phyloP scores from a whole-genome alignment of 202 grass and related monocot genomes.

The Zoysia matrella region DNA sequence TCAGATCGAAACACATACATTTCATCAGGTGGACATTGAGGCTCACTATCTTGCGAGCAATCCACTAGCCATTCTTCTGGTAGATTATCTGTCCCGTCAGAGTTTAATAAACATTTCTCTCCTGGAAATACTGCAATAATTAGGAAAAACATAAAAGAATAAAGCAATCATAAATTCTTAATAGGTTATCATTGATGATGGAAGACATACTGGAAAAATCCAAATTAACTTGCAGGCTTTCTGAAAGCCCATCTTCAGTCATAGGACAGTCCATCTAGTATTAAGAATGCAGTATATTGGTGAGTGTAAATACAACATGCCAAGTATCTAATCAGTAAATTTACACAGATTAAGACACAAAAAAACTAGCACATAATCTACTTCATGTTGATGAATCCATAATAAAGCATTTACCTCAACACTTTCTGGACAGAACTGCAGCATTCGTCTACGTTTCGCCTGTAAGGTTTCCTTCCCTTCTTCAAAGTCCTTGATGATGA shows the following conservation, averaged over 20 bases:
- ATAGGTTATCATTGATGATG: conserved; percentile 21
- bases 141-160: conserved; percentile 36
- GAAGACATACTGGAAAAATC: conserved; percentile 61
- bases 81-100: conserved; percentile 65
- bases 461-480: conserved; percentile 83
- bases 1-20: conserved; percentile 46
- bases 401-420: conserved; percentile 45
- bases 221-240: conserved; percentile 64
- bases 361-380: not conserved
- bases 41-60: conserved; percentile 67
- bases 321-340: not conserved
- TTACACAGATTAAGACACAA: conserved; percentile 17
- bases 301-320: conserved; percentile 27
- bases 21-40: conserved; percentile 51
- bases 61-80: conserved; percentile 79
- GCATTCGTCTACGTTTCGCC: conserved; percentile 83
- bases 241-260: conserved; percentile 67
- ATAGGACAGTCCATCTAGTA: conserved; percentile 56
- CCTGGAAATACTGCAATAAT: conserved; percentile 56
- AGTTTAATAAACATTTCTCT: conserved; percentile 61
- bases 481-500: conserved; percentile 61
- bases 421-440: conserved; percentile 84
- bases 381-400: conserved; percentile 16
- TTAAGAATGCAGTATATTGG: conserved; percentile 30
- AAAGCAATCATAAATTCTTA: not conserved